These are phyloP conservation scores for Odonthalia washingtoniensis DNA, from an alignment of 31 red algal genomes.

Conservation along the genomic window DNA sequence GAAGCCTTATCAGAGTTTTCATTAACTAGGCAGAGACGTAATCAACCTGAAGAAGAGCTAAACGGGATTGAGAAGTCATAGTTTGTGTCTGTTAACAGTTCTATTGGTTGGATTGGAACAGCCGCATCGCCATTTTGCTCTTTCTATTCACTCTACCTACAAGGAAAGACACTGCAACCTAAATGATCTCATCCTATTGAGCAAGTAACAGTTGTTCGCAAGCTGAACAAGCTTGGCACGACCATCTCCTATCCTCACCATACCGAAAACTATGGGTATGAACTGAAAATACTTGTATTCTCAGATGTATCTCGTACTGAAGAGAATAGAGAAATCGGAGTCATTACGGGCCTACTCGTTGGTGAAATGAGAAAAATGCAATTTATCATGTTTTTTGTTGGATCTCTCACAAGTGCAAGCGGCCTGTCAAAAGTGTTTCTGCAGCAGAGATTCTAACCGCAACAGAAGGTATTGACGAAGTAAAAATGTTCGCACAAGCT, in stretches of 20 bases:
- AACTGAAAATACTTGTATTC: not conserved
- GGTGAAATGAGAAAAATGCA: not conserved
- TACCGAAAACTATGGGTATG: not conserved
- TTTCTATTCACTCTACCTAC: not conserved
- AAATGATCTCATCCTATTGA: not conserved
- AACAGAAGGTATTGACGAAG: slow-evolving; percentile 29
- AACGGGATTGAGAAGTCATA: not conserved
- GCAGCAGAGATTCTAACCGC: slow-evolving; percentile 27
- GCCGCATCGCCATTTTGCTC: not conserved
- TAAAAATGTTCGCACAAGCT: not conserved
- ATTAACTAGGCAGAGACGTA: not conserved
- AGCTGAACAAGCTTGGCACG: slow-evolving; percentile 20
- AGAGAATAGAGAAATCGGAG: slow-evolving; percentile 5
- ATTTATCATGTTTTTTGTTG: not conserved
- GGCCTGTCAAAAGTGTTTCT: too few species aligned
- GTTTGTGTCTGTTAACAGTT: slow-evolving; percentile 7
- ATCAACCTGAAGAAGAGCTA: not conserved
- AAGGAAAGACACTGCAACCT: not conserved
- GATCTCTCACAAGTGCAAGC: slow-evolving; percentile 6
- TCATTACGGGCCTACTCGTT: not conserved
- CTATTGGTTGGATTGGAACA: not conserved
- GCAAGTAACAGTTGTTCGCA: not conserved
- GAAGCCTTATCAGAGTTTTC: not conserved
- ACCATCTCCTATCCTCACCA: not conserved
- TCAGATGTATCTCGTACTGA: not conserved